Evolutionary conservation across 2,329 filamentous ascomycete species (phyloP).

Genomic region (Dactylella cylindrospora): DNA sequence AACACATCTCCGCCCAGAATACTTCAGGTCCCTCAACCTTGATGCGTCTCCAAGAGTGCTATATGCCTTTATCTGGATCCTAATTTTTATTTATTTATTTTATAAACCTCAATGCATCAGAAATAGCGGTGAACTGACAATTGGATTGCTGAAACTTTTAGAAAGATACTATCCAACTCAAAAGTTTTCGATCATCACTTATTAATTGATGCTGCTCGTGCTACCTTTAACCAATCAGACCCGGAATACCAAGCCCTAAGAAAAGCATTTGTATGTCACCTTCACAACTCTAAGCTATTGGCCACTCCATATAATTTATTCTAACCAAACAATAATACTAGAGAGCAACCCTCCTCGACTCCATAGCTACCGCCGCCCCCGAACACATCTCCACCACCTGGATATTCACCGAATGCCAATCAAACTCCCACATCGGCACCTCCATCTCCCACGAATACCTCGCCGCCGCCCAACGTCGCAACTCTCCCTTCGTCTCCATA

Average conservation of each 20-base stretch:
- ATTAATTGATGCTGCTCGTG: conserved; percentile 49
- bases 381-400: conserved; percentile 41
- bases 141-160: conserved; percentile 11
- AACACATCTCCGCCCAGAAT: conserved; percentile 10
- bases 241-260: conserved; percentile 48
- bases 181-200: conserved; percentile 50
- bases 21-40: no score
- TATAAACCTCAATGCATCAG: no score
- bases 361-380: conserved; percentile 28
- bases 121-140: neutral
- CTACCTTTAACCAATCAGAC: conserved; percentile 44
- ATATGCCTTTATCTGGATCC: no score
- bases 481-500: conserved; percentile 49
- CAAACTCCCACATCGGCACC: conserved; percentile 34
- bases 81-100: no score
- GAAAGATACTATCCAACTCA: conserved; percentile 47
- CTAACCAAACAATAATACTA: neutral
- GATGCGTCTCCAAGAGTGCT: no score
- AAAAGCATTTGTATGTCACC: conserved; percentile 37
- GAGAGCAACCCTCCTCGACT: conserved; percentile 40
- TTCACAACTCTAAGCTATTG: neutral
- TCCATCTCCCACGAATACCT: conserved; percentile 46
- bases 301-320: neutral
- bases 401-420: conserved; percentile 49
- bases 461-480: conserved; percentile 45